Evolutionary conservation across 345 rosid genomes (phyloP), one percentile per base, ranked within the genome.

Genomic region (Gossypium raimondii): DNA sequence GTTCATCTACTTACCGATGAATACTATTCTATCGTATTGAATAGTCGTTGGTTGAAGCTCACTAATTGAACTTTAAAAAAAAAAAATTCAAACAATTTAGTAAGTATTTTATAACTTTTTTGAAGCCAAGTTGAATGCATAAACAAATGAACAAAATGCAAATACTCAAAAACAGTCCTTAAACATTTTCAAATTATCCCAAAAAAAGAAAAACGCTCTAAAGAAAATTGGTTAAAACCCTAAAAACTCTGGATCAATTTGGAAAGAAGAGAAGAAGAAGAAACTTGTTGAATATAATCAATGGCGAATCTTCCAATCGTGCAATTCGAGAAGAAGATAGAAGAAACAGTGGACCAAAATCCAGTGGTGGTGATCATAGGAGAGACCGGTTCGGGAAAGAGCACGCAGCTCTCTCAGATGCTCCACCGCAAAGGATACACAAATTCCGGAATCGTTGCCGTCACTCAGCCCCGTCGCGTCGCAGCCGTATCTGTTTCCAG

Each of bases 321-420:
- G 70, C 93, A 88, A 73, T 94, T 84, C 73, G 94, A 92, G 75
- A 90, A 89, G 73, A 87, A 88, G 81, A 94, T 92, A 47, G 60
- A 88, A 9, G 84, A 86, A 73, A 88, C 92, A 2, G 90, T 95
- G 38, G 89, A 87, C 52, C 84, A 86, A 75, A 93, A 91, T 74
- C 82, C 91, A 7, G 98, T 89, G 20, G 97, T 87, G 4, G 98
- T 93, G 16, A 77, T 95, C 4, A 88, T 95, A 25, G 97, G 99
- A 48, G 94, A 91, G 85, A 89, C 97, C 9, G 99, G 99, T 25
- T 93, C 99, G 2, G 99, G 99, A 0, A 93, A 95, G 82, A 93
- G 99, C 83, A 93, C 99, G 22, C 98, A 91, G 86, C 99, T 95
- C 77, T 93, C 99, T 70, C 99, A 95, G 85, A 93, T 95, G 75